Conservation (phyloP, 768 basidiomycete species). For the Hysterangium stoloniferum region DNA sequence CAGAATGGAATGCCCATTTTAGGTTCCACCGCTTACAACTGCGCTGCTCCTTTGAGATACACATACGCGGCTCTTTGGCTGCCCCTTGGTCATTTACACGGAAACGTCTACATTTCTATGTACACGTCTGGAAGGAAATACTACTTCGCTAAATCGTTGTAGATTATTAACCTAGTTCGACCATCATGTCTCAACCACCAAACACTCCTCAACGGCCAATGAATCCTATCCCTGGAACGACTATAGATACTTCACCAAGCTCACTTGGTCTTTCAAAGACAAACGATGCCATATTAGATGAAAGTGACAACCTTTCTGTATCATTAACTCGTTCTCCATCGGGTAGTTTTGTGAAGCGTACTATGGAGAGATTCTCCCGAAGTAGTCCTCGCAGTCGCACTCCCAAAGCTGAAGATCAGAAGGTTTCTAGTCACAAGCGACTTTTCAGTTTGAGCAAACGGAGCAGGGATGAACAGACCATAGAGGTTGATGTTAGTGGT, state of each 20-base stretch:
- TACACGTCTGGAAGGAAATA: background rate
- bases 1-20: too few species aligned
- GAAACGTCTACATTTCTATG: background rate
- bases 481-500: constrained; percentile 23
- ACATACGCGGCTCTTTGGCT: background rate
- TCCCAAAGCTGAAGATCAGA: constrained; percentile 8
- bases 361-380: constrained; percentile 48
- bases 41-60: too few species aligned
- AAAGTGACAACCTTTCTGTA: background rate
- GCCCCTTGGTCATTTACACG: background rate
- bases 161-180: background rate
- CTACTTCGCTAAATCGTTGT: background rate
- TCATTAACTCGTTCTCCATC: constrained; percentile 18
- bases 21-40: too few species aligned
- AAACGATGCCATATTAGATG: background rate
- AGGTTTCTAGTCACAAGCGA: constrained; percentile 36
- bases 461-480: constrained; percentile 39
- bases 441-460: constrained; percentile 50
- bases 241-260: constrained; percentile 17
- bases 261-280: constrained; percentile 13
- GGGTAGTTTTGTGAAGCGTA: constrained; percentile 39
- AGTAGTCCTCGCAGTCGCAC: constrained; percentile 18
- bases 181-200: constrained; percentile 4
- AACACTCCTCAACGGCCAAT: constrained; percentile 14
- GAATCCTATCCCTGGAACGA: constrained; percentile 19